Percentiles rank a stretch among this genome's conserved stretches.
Conservation (phyloP, 345 rosid species). For the Cardamine resedifolia region DNA sequence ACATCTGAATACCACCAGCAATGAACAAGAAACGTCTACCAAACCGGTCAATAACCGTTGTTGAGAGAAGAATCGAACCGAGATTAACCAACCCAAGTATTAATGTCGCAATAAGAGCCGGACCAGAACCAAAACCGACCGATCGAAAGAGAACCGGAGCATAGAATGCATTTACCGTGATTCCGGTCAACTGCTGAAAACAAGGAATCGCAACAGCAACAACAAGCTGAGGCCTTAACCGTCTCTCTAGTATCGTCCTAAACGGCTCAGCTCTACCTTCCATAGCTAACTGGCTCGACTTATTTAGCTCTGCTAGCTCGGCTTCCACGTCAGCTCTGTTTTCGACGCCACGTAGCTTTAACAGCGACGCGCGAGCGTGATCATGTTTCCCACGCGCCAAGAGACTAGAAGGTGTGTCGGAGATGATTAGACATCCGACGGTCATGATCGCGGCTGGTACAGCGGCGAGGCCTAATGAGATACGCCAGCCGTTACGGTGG, state of each 20-base stretch:
- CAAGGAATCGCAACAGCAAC: constrained; percentile 68
- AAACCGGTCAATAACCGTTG: constrained; percentile 59
- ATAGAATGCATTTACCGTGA: constrained; percentile 72
- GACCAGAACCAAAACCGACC: constrained; percentile 67
- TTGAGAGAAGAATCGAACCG: constrained; percentile 56
- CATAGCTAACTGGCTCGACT: constrained; percentile 48
- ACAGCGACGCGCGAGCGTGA: constrained; percentile 52
- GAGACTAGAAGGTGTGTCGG: constrained; percentile 75
- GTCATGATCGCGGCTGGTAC: constrained; percentile 79
- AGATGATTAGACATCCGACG: constrained; percentile 60
- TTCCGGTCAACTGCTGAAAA: constrained; percentile 81
- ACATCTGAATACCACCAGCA: constrained; percentile 65
- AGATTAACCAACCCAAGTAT: constrained; percentile 75
- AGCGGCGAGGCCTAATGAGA: constrained; percentile 73
- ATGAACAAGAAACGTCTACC: constrained; percentile 78
- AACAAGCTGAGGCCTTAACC: constrained; percentile 68
- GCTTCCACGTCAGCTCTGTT: constrained; percentile 45
- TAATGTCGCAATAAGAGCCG: constrained; percentile 63
- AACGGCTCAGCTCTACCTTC: constrained; percentile 54
- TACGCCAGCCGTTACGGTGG: constrained; percentile 71
- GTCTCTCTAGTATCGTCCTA: constrained; percentile 58
- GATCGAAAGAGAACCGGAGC: constrained; percentile 80
- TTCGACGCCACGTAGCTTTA: constrained; percentile 54
- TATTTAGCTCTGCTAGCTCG: constrained; percentile 55
- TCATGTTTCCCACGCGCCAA: constrained; percentile 62